Base-by-base conservation (phyloP, 768 basidiomycete species). In the Hygrocybe punicea region DNA sequence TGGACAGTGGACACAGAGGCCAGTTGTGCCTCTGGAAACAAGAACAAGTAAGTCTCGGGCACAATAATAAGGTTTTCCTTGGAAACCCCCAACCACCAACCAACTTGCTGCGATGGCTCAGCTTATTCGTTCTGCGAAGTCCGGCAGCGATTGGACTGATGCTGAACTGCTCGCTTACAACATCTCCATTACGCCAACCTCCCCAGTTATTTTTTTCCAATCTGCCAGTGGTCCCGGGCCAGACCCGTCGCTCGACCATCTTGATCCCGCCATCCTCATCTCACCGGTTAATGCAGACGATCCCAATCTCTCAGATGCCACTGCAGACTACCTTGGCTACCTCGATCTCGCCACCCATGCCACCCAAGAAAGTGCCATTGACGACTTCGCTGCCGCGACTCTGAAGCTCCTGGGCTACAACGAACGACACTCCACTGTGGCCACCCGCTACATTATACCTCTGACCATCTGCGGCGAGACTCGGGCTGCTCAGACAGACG, bases 391-490 rank as follows among this genome's bases (percentile, higher is more conserved):
- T 45, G 40, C 40, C 24, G 63, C 60, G 59, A 66, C 67, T 42
- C 61, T 71, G 37, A 45, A 51, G n/a, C 57, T 67, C 14, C 62
- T 70, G 42, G 67, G 63, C 25, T 71, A 64, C 56, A 50, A 52
- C 19, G 61, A 65, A 53, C 61, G 58, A 21, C 36, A 46, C 58
- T 56, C 46, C 62, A 65, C 53, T 55, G n/a, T 53, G 71, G 67
- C 37, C 65, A 67, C 62, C 1, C 59, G 59, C 45, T 64, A 66
- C 53, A 55, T 24, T 51, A 72, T 69, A 36, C 66, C 67, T 51
- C 60, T 71, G 51, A 63, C 55, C 57, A 69, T 73, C 58, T 69
- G 69, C 53, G 65, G 67, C 36, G 67, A 71, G 25, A 52, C 33
- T 21, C 25, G 57, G 37, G 50, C 40, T 24, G 63, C 66, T 33